Conservation (phyloP, 805 yeast genomes). For the Candida schatavii region DNA sequence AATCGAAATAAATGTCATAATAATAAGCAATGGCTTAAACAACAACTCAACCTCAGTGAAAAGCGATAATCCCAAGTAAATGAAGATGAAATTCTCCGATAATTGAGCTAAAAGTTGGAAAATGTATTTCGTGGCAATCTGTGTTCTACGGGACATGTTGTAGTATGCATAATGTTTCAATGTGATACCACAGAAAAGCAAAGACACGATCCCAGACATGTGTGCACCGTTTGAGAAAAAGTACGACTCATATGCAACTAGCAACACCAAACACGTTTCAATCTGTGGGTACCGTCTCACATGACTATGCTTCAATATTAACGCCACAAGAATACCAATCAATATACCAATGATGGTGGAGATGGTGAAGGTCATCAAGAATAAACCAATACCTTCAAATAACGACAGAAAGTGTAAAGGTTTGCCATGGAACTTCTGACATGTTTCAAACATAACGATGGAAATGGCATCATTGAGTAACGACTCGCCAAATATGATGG, state of each 20-base stretch:
- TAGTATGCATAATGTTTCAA: slow-evolving; percentile 95
- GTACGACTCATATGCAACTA: slow-evolving; percentile 93
- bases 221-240: slow-evolving; percentile 98
- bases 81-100: slow-evolving; percentile 94
- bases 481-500: slow-evolving; percentile 96
- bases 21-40: slow-evolving; percentile 88
- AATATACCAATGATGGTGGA: slow-evolving; percentile 86
- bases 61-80: slow-evolving; percentile 87
- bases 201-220: slow-evolving; percentile 97
- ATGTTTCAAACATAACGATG: slow-evolving; percentile 98
- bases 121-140: slow-evolving; percentile 91
- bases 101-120: slow-evolving; percentile 93
- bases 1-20: slow-evolving; percentile 83
- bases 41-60: slow-evolving; percentile 96
- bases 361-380: slow-evolving; percentile 88
- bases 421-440: slow-evolving; percentile 92
- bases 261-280: slow-evolving; percentile 86
- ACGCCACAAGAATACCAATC: slow-evolving; percentile 85
- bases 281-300: slow-evolving; percentile 94
- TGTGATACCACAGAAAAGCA: slow-evolving; percentile 94
- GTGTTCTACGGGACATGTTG: slow-evolving; percentile 96
- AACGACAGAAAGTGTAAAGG: slow-evolving; percentile 67
- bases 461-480: slow-evolving; percentile 95
- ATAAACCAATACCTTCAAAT: slow-evolving; percentile 91
- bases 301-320: slow-evolving; percentile 87